Percentiles rank a stretch among this genome's conserved stretches.
These are phyloP conservation scores for Eucalyptus cloeziana DNA, from an alignment of 345 rosid genomes.

Conservation along the genomic window DNA sequence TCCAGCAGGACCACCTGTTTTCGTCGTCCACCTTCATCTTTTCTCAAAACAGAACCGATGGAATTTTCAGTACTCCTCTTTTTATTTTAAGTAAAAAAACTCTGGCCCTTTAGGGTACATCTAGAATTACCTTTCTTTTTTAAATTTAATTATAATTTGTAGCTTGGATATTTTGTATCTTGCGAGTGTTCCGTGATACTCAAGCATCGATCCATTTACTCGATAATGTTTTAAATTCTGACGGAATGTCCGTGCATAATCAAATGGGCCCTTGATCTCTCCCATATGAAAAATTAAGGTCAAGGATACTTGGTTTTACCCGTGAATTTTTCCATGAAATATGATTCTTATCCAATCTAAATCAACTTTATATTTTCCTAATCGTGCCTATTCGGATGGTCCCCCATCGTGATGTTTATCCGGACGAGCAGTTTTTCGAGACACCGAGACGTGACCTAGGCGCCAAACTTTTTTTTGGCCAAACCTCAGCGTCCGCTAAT, in stretches of 20 bases:
- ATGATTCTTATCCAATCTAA: background rate
- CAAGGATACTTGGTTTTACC: background rate
- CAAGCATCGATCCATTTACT: background rate
- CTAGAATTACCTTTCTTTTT: background rate
- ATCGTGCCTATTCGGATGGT: no score
- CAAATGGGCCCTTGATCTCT: no score
- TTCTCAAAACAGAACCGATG: background rate
- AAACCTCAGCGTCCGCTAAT: background rate
- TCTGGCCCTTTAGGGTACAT: no score
- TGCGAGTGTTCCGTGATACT: accelerated
- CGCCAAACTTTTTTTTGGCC: background rate
- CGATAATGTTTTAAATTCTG: no score
- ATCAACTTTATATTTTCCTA: background rate
- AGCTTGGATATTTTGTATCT: no score
- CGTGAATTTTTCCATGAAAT: no score
- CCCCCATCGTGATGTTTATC: background rate
- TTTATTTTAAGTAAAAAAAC: no score
- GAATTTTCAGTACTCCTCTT: no score
- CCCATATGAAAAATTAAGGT: no score
- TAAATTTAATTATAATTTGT: no score
- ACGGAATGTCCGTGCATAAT: no score
- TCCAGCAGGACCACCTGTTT: background rate
- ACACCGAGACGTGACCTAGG: background rate
- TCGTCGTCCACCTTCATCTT: background rate
- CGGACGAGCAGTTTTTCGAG: background rate